These are phyloP conservation scores for Cercophora sp. DNA, from an alignment of 495 filamentous ascomycete genomes.

Conservation along the genomic window DNA sequence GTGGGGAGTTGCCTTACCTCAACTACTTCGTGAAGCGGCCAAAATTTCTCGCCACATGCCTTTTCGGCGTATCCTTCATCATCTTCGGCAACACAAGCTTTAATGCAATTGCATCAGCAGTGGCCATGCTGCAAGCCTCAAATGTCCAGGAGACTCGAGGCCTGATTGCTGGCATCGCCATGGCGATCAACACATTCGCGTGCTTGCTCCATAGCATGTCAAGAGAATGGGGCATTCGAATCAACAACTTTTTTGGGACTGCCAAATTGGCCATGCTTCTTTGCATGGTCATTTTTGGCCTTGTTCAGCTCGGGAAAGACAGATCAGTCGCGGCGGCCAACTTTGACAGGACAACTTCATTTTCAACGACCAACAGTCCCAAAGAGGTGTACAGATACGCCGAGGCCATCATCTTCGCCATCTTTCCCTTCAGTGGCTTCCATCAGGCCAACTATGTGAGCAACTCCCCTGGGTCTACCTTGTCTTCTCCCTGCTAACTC, in stretches of 20 bases:
- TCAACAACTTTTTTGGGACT: conserved; percentile 20
- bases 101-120: conserved; percentile 19
- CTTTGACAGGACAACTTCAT: conserved; percentile 4
- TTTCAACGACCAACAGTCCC: conserved; percentile 11
- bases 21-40: conserved; percentile 21
- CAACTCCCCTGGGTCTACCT: neutral
- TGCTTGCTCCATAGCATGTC: conserved; percentile 46
- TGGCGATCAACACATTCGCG: conserved; percentile 37
- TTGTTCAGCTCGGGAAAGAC: conserved; percentile 6
- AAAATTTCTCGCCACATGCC: conserved; percentile 17
- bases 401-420: conserved; percentile 39
- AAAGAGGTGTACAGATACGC: conserved; percentile 15
- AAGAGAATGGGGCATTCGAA: conserved; percentile 19
- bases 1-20: conserved; percentile 21
- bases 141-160: neutral
- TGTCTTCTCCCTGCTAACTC: neutral
- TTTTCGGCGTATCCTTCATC: conserved; percentile 20
- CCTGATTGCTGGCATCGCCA: conserved; percentile 14
- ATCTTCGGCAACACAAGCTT: conserved; percentile 19
- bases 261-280: conserved; percentile 36
- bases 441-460: conserved; percentile 23
- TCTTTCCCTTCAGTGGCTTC: conserved; percentile 22
- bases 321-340: conserved; percentile 10
- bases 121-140: conserved; percentile 12
- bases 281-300: conserved; percentile 15